Evolutionary conservation across 345 rosid genomes (phyloP), one percentile per base, ranked within the genome.

Genomic region (Turnera subulata): DNA sequence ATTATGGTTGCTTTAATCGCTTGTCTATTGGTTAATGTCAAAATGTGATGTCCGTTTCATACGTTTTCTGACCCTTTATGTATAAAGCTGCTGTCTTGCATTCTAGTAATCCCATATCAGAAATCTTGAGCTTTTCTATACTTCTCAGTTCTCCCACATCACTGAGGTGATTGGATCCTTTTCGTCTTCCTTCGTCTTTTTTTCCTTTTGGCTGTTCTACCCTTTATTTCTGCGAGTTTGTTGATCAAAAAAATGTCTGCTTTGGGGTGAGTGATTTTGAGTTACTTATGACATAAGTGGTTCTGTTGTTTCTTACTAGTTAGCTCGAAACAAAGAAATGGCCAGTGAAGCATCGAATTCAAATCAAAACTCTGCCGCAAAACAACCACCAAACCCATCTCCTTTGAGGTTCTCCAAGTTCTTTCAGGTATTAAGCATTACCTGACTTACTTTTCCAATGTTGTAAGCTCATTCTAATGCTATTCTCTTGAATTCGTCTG

Each of bases 371-470:
- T 56, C 77, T 23, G 47, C 80, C 46, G 25, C 82, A 26, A 85
- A 72, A 59, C 62, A 82, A 22, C 92, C 92, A 16, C 92, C 92
- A 26, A 60, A 71, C 7, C 92, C 92, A 35, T 85, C 92, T 49
- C 92, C 92, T 55, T 55, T 85, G 59, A 82, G 92, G 62, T 78
- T 73, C 67, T 85, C 92, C 62, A 85, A 80, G 71, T 85, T 78
- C 58, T 82, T 80, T 60, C 88, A 85, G 92, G 92, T 85, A 52
- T 12, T 35, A 8, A 45, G 14, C 17, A 11, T 20, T 50, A 32
- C 1, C 13, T 12, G 4, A 29, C 35, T 3, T 8, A 29, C 5
- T 29, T 29, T 29, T 29, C 5, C 8, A 29, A 3, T 29, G 35
- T 29, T 29, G 8, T 29, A 29, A 29, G 5, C 8, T 8, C 35